Evolutionary conservation across 441 rosid genomes (phyloP).

Genomic region (Melastoma candidum): DNA sequence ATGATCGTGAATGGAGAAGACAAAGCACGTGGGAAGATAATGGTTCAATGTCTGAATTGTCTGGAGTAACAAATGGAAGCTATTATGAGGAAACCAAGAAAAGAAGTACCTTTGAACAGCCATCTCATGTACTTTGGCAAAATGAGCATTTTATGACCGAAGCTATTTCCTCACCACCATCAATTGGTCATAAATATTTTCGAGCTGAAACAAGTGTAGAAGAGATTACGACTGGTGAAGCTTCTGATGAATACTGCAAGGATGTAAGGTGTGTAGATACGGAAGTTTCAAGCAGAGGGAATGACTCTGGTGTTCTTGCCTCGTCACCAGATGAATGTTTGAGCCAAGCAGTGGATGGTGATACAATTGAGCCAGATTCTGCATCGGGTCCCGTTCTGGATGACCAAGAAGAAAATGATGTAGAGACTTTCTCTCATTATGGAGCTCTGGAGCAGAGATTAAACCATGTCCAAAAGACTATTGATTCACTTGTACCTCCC

Average conservation of each 20-base stretch:
- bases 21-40: slow-evolving; percentile 57
- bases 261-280: slow-evolving; percentile 77
- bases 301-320: slow-evolving; percentile 17
- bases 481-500: slow-evolving; percentile 31
- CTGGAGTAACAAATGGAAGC: slow-evolving; percentile 25
- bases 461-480: slow-evolving; percentile 31
- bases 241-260: slow-evolving; percentile 61
- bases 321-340: slow-evolving; percentile 25
- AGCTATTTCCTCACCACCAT: slow-evolving; percentile 34
- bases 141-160: slow-evolving; percentile 38
- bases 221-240: slow-evolving; percentile 27
- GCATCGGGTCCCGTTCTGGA: slow-evolving; percentile 25
- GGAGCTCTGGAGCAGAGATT: slow-evolving; percentile 42
- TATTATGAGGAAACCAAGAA: slow-evolving; percentile 26
- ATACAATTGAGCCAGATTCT: slow-evolving; percentile 20
- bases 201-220: slow-evolving; percentile 36
- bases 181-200: slow-evolving; percentile 33
- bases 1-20: slow-evolving; percentile 23
- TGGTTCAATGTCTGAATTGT: slow-evolving; percentile 50
- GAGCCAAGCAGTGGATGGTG: slow-evolving; percentile 24
- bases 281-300: slow-evolving; percentile 35
- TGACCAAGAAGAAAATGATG: slow-evolving; percentile 26
- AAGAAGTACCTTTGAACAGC: slow-evolving; percentile 29
- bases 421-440: slow-evolving; percentile 27
- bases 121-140: slow-evolving; percentile 19